A percentile compares a stretch with the other conserved stretches of the same genome.
Conservation (phyloP, 768 basidiomycete species). For the Kwoniella europaea region DNA sequence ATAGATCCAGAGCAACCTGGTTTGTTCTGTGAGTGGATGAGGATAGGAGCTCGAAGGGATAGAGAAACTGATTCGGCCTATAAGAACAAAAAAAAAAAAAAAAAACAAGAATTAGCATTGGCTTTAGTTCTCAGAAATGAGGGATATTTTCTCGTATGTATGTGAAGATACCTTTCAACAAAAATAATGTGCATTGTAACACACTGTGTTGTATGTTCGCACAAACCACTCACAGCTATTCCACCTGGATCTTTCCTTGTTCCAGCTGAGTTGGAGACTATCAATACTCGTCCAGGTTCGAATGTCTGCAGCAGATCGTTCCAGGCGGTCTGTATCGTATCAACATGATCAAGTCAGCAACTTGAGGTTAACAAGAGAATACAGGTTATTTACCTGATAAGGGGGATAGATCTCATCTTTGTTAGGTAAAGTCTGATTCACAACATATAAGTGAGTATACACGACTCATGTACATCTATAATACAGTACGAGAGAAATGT, state of each 20-base stretch:
- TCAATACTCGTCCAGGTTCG: slow-evolving; percentile 76
- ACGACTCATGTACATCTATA: background rate
- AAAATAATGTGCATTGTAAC: too few species aligned
- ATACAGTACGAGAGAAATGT: background rate
- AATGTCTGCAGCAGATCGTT: slow-evolving; percentile 72
- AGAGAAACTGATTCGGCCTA: slow-evolving; percentile 86
- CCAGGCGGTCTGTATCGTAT: slow-evolving; percentile 64
- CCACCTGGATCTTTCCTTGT: slow-evolving; percentile 71
- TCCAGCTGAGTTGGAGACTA: slow-evolving; percentile 95
- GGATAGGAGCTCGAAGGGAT: slow-evolving; percentile 78
- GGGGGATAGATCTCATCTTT: slow-evolving; percentile 77
- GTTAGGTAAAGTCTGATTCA: slow-evolving; percentile 76
- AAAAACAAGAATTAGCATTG: background rate
- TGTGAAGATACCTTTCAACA: too few species aligned
- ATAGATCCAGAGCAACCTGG: slow-evolving; percentile 80
- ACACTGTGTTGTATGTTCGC: background rate
- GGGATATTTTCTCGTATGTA: background rate
- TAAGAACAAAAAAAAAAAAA: background rate
- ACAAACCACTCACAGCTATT: slow-evolving; percentile 67
- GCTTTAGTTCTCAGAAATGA: background rate
- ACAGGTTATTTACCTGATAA: slow-evolving; percentile 64
- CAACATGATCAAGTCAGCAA: background rate
- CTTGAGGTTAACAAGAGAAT: background rate
- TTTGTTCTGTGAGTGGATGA: slow-evolving; percentile 76
- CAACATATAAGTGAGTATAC: background rate